Evolutionary conservation across 768 basidiomycete species (phyloP), one percentile per base, ranked within the genome.

Genomic region (Cyclocybe cylindracea): DNA sequence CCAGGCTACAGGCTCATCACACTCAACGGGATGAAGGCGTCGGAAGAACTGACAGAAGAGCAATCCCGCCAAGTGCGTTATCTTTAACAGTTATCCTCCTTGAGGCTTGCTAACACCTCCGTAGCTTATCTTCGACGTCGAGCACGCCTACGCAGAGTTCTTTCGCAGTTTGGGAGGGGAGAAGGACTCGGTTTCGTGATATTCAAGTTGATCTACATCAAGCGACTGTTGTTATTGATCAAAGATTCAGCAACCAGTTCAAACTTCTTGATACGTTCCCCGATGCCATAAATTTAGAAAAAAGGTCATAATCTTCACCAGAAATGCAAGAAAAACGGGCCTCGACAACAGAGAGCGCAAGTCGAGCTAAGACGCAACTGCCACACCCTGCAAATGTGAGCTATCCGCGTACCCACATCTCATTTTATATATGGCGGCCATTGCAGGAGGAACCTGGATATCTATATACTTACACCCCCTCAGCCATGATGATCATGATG

Each of bases 11-110:
- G 93, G 94, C 76, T 99, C 37, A 98, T 99, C 61, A 94, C 92
- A 4, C 79, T 99, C 16, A 98, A 98, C 60, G 90, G 85, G 1
- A 95, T 99, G 94, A 93, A 93, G 63, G 97, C 94, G 3, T 93
- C 92, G 9, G 96, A 98, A 59, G 94, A 97, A 69, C 87, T 98
- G 31, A 87, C 89, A 0, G 96, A 98, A 54, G 96, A 98, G 54
- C 94, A 99, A 62, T 87, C 91, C 2, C 75, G 97, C 52, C 94
- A 98, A 80, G 93, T 89, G 50, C 40, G 76, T 67, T n/a, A 18
- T 10, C 39, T 29, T 41, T 14, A 13, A 9, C 2, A 29, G 14
- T 1, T 47, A 9, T 6, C 18, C 14, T 7, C 44, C 44, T 16
- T 16, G 8, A n/a, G 34, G 18, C 49, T 38, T 5, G 11, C 33